Base-by-base conservation (phyloP, 1,139 yeast genomes). In the Candida gigantensis region DNA sequence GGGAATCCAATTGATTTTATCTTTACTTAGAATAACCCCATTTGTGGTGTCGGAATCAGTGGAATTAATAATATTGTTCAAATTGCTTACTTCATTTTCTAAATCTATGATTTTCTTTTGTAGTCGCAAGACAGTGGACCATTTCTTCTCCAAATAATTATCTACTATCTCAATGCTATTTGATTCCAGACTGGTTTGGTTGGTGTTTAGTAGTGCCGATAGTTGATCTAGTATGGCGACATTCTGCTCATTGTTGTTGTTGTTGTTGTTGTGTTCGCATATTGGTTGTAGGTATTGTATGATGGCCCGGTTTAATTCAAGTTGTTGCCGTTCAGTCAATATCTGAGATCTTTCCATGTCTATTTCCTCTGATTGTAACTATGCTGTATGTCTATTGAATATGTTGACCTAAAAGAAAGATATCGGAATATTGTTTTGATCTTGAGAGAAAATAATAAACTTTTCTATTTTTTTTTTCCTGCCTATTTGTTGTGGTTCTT, bases 51-150 rank as follows among this genome's bases (percentile, higher is more conserved):
- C 34, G 12, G 34, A 24, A 25, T 31, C 33, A 24, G 34, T 24
- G 13, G 32, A 18, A 6, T 41, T 32, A 13, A 37, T 35, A 23
- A 74, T 70, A 3, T 65, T 47, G 35, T 71, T 65, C 38, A 77
- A 55, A 32, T 65, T 60, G 15, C 53, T 47, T 4, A 74, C 57
- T 41, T 77, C 79, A 56, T 56, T 55, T 43, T 70, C 74, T 20
- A 72, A 58, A 39, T 84, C 94, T 40, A 84, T 65, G 32, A 89
- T 81, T 51, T 79, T 76, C 45, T 82, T 77, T 58, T 90, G 97
- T 28, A 90, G 67, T 36, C 96, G 67, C 24, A 87, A 69, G 5
- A 90, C 94, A 0, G 95, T 83, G 1, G 85, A 74, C 97, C 97
- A 90, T 62, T 89, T 90, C 61, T 83, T 85, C 49, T 86, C 94